Evolutionary conservation across 2,329 filamentous ascomycete species (phyloP).

Genomic region (Exophiala sp.): DNA sequence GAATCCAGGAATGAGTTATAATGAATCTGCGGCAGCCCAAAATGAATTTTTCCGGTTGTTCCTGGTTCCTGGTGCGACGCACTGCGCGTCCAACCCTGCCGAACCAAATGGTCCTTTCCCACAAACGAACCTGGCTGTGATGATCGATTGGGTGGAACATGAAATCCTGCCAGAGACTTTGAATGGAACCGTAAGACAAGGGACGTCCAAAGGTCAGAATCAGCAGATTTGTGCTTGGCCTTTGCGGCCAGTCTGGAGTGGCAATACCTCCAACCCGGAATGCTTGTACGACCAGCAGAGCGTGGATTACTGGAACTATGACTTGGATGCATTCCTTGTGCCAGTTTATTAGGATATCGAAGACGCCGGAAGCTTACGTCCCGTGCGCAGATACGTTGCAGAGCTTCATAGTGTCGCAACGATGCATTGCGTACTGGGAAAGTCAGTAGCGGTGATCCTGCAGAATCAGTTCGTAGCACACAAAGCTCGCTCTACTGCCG

Average conservation of each 20-base stretch:
- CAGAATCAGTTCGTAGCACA: too few species aligned
- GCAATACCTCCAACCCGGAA: conserved; percentile 34
- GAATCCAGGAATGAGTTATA: conserved; percentile 42
- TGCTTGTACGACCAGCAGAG: conserved; percentile 41
- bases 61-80: conserved; percentile 52
- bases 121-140: conserved; percentile 44
- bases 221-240: conserved; percentile 38
- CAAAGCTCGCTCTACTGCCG: too few species aligned
- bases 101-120: conserved; percentile 46
- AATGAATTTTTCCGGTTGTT: conserved; percentile 55
- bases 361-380: too few species aligned
- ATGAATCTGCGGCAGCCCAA: conserved; percentile 41
- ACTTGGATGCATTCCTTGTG: conserved; percentile 39
- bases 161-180: conserved; percentile 44
- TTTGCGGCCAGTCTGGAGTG: conserved; percentile 33
- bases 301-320: conserved; percentile 41
- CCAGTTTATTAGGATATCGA: conserved; percentile 34
- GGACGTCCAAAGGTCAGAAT: conserved; percentile 33
- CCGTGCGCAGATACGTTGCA: too few species aligned
- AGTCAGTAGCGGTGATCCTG: too few species aligned
- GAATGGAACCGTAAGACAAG: conserved; percentile 34
- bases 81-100: conserved; percentile 48
- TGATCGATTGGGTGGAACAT: conserved; percentile 55
- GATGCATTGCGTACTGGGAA: too few species aligned
- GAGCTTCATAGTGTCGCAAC: too few species aligned